Evolutionary conservation across 116 monocot species (phyloP).

Genomic region (Iris pallida): DNA sequence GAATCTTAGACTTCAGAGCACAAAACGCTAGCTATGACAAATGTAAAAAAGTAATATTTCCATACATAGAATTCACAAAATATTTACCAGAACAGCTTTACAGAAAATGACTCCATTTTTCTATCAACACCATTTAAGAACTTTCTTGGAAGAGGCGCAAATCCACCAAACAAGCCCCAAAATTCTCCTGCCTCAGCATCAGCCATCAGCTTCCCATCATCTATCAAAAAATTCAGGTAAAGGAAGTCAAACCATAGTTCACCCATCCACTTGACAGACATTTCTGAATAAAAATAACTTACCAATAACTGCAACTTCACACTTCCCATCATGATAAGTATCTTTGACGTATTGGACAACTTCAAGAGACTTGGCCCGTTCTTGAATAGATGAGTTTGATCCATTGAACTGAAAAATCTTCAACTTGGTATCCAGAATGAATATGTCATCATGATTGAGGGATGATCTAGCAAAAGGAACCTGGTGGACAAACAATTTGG

Average conservation of each 20-base stretch:
- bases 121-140: slow-evolving; percentile 24
- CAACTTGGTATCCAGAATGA: slow-evolving; percentile 90
- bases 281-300: slow-evolving; percentile 21
- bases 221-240: slow-evolving; percentile 19
- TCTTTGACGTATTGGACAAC: slow-evolving; percentile 97
- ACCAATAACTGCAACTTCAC: slow-evolving; percentile 89
- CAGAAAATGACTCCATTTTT: slow-evolving; percentile 15
- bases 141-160: slow-evolving; percentile 70
- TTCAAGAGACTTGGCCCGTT: slow-evolving; percentile 98
- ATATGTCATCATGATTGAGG: slow-evolving; percentile 91
- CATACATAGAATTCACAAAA: not conserved
- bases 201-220: slow-evolving; percentile 78
- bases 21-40: not conserved
- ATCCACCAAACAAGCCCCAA: slow-evolving; percentile 69
- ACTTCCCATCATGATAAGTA: slow-evolving; percentile 92
- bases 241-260: not conserved
- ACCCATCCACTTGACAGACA: not conserved
- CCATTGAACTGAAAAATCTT: slow-evolving; percentile 99
- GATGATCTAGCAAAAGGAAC: slow-evolving; percentile 88
- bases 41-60: not conserved
- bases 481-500: slow-evolving; percentile 7
- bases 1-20: not conserved
- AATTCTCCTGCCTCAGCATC: slow-evolving; percentile 75
- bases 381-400: slow-evolving; percentile 93
- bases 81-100: slow-evolving; percentile 49